Evolutionary conservation across 2,329 filamentous ascomycete species (phyloP).

Genomic region (Talaromyces sp.): DNA sequence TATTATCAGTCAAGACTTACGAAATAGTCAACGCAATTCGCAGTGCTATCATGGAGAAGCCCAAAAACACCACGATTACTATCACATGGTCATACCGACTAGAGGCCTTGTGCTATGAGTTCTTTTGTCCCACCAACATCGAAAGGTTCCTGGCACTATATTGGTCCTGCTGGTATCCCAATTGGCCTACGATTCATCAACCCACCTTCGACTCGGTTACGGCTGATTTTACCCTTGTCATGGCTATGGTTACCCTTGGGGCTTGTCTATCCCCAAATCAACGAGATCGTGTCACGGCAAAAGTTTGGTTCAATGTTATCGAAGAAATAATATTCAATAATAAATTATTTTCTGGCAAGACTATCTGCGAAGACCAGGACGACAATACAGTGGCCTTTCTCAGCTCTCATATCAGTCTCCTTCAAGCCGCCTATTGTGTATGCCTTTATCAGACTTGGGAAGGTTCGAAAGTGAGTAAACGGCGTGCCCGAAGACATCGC

Average conservation of each 20-base stretch:
- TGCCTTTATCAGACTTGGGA: not conserved
- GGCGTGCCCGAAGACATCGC: not conserved
- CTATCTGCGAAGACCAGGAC: not conserved
- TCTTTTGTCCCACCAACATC: not conserved
- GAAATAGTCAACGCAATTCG: not conserved
- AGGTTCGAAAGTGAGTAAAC: not conserved
- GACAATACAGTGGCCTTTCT: not conserved
- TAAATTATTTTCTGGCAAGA: not conserved
- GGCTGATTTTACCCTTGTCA: not conserved
- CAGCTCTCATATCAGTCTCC: not conserved
- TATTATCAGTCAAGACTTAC: not conserved
- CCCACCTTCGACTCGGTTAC: not conserved
- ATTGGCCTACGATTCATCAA: not conserved
- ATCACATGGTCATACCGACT: not conserved
- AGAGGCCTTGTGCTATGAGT: not conserved
- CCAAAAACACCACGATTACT: not conserved
- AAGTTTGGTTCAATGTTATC: not conserved
- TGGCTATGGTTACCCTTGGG: not conserved
- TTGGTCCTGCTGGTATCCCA: not conserved
- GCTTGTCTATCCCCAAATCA: not conserved
- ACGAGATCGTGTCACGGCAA: not conserved
- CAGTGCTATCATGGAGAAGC: not conserved
- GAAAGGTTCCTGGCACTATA: not conserved
- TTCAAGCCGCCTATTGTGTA: not conserved
- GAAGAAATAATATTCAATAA: not conserved